Conservation (phyloP, 441 rosid species). For the Theobroma grandiflorum region DNA sequence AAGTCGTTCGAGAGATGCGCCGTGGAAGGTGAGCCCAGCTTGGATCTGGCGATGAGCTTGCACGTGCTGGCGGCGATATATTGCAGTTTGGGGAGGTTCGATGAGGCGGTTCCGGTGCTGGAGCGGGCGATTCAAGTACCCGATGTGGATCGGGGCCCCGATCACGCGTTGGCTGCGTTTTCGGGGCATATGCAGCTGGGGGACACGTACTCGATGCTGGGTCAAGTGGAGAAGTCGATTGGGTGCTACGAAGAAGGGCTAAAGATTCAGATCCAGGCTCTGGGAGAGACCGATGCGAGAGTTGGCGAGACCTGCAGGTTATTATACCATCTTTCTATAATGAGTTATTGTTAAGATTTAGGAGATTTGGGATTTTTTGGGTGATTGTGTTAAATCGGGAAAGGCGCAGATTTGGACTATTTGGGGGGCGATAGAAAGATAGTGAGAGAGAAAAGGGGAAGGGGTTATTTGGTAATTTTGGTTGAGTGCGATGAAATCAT, state of each 20-base stretch:
- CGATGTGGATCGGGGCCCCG: slow-evolving; percentile 71
- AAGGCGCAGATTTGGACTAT: neutral
- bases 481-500: neutral
- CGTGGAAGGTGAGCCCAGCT: slow-evolving; percentile 74
- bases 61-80: slow-evolving; percentile 94
- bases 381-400: slow-evolving; percentile 8
- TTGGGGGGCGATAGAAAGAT: neutral
- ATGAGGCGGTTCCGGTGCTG: slow-evolving; percentile 88
- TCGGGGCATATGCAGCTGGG: slow-evolving; percentile 98
- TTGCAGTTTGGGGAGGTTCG: slow-evolving; percentile 91
- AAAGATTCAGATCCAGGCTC: slow-evolving; percentile 90
- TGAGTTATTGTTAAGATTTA: neutral
- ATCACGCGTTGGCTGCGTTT: slow-evolving; percentile 93
- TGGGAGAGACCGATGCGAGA: slow-evolving; percentile 94
- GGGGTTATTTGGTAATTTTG: neutral
- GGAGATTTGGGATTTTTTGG: neutral
- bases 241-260: slow-evolving; percentile 87
- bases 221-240: slow-evolving; percentile 88
- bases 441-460: neutral
- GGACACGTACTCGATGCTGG: slow-evolving; percentile 93
- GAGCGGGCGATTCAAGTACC: slow-evolving; percentile 86
- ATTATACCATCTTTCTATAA: neutral
- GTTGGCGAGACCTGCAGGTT: slow-evolving; percentile 99
- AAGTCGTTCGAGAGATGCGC: slow-evolving; percentile 90
- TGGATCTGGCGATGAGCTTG: slow-evolving; percentile 95